A percentile compares a stretch with the other conserved stretches of the same genome.
Evolutionary conservation across 352 stramenopile genomes (phyloP).

Genomic region (Phytopythium cucurbitacearum): DNA sequence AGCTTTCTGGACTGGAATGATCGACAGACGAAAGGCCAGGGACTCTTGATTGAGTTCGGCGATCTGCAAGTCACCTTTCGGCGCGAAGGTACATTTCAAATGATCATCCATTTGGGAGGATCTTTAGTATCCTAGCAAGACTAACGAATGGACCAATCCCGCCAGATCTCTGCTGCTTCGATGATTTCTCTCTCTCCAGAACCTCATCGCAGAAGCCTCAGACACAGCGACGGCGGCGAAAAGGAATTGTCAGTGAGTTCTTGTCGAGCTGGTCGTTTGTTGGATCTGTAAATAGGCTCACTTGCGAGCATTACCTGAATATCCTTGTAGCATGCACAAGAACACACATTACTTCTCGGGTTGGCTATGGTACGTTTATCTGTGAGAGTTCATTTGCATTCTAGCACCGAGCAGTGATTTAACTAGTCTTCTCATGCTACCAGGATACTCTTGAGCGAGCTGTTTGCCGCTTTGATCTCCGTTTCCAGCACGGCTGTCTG

Average conservation of each 20-base stretch:
- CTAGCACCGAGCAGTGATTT: neutral
- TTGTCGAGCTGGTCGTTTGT: neutral
- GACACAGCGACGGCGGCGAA: slow-evolving; percentile 11
- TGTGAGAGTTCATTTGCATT: neutral
- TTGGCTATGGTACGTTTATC: slow-evolving; percentile 15
- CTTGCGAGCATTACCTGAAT: neutral
- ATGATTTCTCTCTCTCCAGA: slow-evolving; percentile 35
- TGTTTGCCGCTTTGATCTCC: slow-evolving; percentile 20
- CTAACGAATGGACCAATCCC: neutral
- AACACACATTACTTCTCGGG: slow-evolving; percentile 14
- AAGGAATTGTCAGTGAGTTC: slow-evolving; percentile 27
- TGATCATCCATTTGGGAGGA: neutral
- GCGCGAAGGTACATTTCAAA: slow-evolving; percentile 26
- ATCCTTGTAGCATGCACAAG: slow-evolving; percentile 15
- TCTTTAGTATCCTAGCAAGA: neutral
- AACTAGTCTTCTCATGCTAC: neutral
- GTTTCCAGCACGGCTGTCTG: slow-evolving; percentile 19
- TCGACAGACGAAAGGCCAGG: slow-evolving; percentile 29
- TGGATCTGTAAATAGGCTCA: too few species aligned
- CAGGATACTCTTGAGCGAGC: slow-evolving; percentile 25
- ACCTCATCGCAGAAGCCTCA: neutral
- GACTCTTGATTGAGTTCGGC: slow-evolving; percentile 60
- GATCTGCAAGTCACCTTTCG: slow-evolving; percentile 56
- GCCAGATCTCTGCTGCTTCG: slow-evolving; percentile 51
- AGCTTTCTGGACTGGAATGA: slow-evolving; percentile 49